phyloP scores from a whole-genome alignment of 106 monocot genomes.

The Dendrobium nobile region DNA sequence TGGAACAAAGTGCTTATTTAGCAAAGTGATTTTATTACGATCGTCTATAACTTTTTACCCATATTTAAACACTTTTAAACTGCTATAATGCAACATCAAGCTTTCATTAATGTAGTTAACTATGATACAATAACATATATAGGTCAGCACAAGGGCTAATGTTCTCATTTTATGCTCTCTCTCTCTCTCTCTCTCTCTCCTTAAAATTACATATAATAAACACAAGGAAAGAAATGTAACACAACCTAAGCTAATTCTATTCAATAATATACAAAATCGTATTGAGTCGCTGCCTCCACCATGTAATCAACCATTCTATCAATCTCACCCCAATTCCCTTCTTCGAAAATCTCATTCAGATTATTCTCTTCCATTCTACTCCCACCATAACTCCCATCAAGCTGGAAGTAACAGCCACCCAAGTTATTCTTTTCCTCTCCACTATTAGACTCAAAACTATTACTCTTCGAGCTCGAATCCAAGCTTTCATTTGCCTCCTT shows the following conservation, averaged over 20 bases:
- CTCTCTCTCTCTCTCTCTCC: too few relatives aligned
- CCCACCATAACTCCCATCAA: background rate
- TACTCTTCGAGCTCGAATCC: constrained; percentile 31
- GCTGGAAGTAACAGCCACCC: background rate
- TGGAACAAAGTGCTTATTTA: too few relatives aligned
- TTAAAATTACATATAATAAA: too few relatives aligned
- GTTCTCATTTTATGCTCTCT: too few relatives aligned
- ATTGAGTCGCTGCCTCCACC: constrained; percentile 8
- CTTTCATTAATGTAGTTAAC: too few relatives aligned
- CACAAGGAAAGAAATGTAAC: too few relatives aligned
- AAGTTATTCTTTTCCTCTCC: constrained; percentile 22
- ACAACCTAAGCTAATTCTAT: background rate
- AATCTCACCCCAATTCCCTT: constrained; percentile 66
- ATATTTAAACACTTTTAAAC: too few relatives aligned
- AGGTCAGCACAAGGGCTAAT: too few relatives aligned
- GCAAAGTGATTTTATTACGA: too few relatives aligned
- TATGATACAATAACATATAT: too few relatives aligned
- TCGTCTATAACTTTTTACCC: too few relatives aligned
- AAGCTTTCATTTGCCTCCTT: constrained; percentile 9
- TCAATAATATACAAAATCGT: background rate
- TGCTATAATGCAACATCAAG: too few relatives aligned
- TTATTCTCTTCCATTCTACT: constrained; percentile 15
- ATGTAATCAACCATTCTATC: constrained; percentile 43
- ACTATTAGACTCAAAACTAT: constrained; percentile 33
- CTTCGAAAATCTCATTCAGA: constrained; percentile 12